Base-by-base conservation (phyloP, 176 grass and related monocot genomes). In the Bonia amplexicaulis region DNA sequence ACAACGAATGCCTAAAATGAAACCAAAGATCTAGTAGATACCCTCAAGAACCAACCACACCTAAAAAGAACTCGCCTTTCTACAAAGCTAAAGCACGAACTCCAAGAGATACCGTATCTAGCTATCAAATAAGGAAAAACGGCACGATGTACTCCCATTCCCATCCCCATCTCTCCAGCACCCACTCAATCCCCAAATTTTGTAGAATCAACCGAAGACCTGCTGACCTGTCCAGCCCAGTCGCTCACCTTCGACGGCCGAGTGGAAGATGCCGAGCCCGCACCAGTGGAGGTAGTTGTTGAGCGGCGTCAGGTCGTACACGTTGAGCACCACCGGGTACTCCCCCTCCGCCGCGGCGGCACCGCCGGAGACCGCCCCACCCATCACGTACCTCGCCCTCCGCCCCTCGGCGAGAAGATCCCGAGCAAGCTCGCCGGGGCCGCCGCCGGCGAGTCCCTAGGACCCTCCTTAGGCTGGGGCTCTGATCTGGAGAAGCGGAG, bases 241-340 rank as follows among this genome's bases (percentile, higher is more conserved):
- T 31, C 33, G 22, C 79, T 90, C 47, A 96, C 97, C 97, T 92
- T 96, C 93, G 74, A 99, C 88, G 59, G 93, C 93, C 68, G 97
- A 99, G 80, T 99, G 97, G 90, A 96, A 99, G 90, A 99, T 99
- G 53, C 93, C 97, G 47, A 99, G 73, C 11, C 97, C 97, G 82
- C 90, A 89, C 97, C 97, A 99, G 78, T 89, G 89, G 66, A 99
- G 47, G 80, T 96, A 99, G 86, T 99, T 94, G 88, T 99, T 99
- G 13, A 99, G 72, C 37, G 93, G 93, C 51, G 97, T 99, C 49
- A 99, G 97, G 86, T 99, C 97, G 90, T 99, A 99, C 41, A 99
- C 86, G 83, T 99, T 96, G 22, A 99, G 88, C 16, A 87, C 62
- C n/a, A 99, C 91, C 27, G 88, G 72, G 66, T 83, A 79, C 26